These are phyloP conservation scores for Phalaenopsis hybrid DNA, from an alignment of 116 monocot genomes.

Conservation along the genomic window DNA sequence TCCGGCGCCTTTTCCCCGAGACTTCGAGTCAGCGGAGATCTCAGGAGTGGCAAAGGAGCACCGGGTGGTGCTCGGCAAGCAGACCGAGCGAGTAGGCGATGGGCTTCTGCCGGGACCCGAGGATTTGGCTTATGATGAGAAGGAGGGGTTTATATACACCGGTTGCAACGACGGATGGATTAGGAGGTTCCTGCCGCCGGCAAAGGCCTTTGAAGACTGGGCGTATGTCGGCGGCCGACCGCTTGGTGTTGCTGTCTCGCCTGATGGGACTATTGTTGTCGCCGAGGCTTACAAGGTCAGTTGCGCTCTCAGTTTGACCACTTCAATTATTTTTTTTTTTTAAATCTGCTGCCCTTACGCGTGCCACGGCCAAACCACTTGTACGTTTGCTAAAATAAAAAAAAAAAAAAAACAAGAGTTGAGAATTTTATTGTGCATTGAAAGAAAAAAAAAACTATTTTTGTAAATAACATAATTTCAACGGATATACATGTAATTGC, in stretches of 20 bases:
- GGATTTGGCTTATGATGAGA: constrained; percentile 67
- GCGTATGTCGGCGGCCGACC: constrained; percentile 63
- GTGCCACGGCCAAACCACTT: too few species aligned
- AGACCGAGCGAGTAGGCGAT: constrained; percentile 52
- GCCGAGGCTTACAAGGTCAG: constrained; percentile 53
- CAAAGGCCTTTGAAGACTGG: constrained; percentile 55
- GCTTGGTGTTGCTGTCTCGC: constrained; percentile 47
- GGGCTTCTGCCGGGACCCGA: constrained; percentile 59
- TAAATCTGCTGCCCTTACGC: too few species aligned
- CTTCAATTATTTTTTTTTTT: too few species aligned
- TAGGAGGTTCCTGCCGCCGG: constrained; percentile 30
- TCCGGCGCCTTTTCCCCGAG: constrained; percentile 30
- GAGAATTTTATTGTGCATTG: too few species aligned
- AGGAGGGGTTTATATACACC: constrained; percentile 35
- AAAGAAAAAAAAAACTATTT: too few species aligned
- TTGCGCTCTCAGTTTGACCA: background rate
- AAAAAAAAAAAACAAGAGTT: too few species aligned
- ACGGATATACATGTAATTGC: too few species aligned
- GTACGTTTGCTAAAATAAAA: too few species aligned
- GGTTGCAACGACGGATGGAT: constrained; percentile 79
- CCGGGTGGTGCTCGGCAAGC: constrained; percentile 6
- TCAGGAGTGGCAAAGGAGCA: constrained; percentile 20
- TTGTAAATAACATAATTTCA: too few species aligned
- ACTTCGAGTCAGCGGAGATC: constrained; percentile 6
- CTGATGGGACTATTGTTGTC: constrained; percentile 34